Conservation (phyloP, 345 rosid genomes). For the Capsella bursapastoris region DNA sequence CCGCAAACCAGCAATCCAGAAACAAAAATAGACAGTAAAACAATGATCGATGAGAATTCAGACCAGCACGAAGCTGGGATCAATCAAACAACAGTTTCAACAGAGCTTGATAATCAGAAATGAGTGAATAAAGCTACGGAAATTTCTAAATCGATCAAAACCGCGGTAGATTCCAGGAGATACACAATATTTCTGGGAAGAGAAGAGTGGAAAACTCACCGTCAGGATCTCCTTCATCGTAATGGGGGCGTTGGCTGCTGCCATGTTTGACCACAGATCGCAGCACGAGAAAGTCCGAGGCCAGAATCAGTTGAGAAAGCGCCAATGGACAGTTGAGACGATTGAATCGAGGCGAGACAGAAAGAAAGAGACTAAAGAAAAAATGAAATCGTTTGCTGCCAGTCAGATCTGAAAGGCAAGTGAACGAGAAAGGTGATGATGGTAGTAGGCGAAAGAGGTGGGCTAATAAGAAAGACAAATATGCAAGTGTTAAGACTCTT, state of each 20-base stretch:
- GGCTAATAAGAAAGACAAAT: no score
- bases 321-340: no score
- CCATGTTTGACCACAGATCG: slow-evolving; percentile 69
- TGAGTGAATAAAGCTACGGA: slow-evolving; percentile 7
- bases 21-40: not conserved
- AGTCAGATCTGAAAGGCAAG: slow-evolving; percentile 51
- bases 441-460: not conserved
- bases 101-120: slow-evolving; percentile 22
- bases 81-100: slow-evolving; percentile 20
- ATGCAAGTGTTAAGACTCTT: no score
- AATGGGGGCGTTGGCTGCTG: slow-evolving; percentile 92
- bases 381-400: slow-evolving; percentile 29
- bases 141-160: slow-evolving; percentile 13
- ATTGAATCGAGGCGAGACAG: no score
- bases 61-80: slow-evolving; percentile 9
- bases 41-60: slow-evolving; percentile 33
- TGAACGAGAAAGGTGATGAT: slow-evolving; percentile 21
- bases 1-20: slow-evolving; percentile 12
- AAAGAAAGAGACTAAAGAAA: slow-evolving; percentile 2
- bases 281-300: slow-evolving; percentile 33
- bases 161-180: slow-evolving; percentile 32
- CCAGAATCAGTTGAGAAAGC: slow-evolving; percentile 31
- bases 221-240: slow-evolving; percentile 91
- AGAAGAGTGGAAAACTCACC: slow-evolving; percentile 49
- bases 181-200: not conserved